Evolutionary conservation across 176 grass and related monocot species (phyloP).

Genomic region (Raddia guianensis): DNA sequence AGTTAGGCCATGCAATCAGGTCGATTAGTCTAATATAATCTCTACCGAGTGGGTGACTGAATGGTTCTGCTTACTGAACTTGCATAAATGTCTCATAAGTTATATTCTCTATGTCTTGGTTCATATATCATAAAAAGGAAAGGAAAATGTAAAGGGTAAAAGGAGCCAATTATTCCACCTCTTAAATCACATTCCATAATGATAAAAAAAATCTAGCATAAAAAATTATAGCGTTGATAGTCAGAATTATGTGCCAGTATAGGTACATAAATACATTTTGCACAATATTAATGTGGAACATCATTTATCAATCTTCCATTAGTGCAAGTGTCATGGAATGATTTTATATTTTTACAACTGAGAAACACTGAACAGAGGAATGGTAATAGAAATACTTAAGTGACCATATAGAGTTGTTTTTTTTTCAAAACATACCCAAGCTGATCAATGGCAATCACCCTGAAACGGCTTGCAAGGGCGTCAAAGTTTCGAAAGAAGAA

Average conservation of each 20-base stretch:
- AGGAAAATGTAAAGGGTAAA: neutral
- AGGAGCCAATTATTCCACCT: neutral
- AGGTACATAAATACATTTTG: neutral
- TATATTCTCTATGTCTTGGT: neutral
- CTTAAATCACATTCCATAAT: neutral
- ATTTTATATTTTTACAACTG: neutral
- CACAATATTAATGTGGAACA: constrained; percentile 9
- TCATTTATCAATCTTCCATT: neutral
- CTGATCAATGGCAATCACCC: constrained; percentile 93
- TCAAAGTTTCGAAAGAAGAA: constrained; percentile 99
- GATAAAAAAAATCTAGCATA: constrained; percentile 3
- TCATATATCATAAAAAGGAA: neutral
- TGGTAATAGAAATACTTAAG: neutral
- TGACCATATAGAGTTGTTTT: neutral
- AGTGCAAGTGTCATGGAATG: neutral
- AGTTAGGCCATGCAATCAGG: too few species aligned
- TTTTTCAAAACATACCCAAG: constrained; percentile 68
- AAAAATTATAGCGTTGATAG: neutral
- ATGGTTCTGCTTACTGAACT: too few species aligned
- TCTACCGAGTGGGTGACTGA: too few species aligned
- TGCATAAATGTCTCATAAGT: neutral
- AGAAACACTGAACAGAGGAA: constrained; percentile 11
- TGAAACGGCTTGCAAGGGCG: constrained; percentile 80
- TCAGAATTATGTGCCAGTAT: neutral
- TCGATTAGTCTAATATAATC: too few species aligned